Evolutionary conservation across 768 basidiomycete genomes (phyloP).

Genomic region (Mrakia hoshinonis): DNA sequence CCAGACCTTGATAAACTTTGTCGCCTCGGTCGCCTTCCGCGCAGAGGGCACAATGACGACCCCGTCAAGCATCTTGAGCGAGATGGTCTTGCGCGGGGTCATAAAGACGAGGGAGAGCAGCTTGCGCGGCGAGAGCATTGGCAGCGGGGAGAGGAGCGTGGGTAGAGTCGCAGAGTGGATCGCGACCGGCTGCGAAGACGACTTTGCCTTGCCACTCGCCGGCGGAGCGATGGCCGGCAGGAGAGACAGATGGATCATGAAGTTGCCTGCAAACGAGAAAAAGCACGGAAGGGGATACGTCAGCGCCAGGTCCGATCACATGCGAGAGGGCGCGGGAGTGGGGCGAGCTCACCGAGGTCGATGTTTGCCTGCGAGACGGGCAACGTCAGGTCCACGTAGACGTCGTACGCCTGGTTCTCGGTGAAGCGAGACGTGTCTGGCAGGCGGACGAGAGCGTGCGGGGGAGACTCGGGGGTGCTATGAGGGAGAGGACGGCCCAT

Average conservation of each 20-base stretch:
- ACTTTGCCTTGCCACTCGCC: neutral
- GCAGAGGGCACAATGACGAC: constrained; percentile 4
- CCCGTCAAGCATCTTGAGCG: constrained; percentile 16
- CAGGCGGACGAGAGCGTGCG: neutral
- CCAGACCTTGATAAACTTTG: constrained; percentile 3
- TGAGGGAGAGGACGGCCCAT: too few relatives aligned
- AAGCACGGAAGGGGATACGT: neutral
- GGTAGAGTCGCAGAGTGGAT: constrained; percentile 2
- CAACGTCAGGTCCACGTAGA: constrained; percentile 9
- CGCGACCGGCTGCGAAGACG: neutral
- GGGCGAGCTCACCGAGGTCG: constrained; percentile 8
- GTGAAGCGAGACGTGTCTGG: neutral
- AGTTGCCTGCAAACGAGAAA: constrained; percentile 3
- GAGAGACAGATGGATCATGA: constrained; percentile 18
- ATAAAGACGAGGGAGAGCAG: neutral
- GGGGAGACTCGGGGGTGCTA: constrained; percentile 1
- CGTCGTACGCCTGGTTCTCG: constrained; percentile 13
- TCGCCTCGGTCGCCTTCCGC: neutral
- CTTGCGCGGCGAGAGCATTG: neutral
- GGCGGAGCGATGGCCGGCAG: neutral
- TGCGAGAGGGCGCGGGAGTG: neutral
- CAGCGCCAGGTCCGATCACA: neutral
- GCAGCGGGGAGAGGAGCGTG: constrained; percentile 8
- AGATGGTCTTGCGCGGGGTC: neutral
- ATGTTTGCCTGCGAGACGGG: constrained; percentile 9